Base-by-base conservation (phyloP, 2,329 filamentous ascomycete species). In the Cytospora paraplurivora region DNA sequence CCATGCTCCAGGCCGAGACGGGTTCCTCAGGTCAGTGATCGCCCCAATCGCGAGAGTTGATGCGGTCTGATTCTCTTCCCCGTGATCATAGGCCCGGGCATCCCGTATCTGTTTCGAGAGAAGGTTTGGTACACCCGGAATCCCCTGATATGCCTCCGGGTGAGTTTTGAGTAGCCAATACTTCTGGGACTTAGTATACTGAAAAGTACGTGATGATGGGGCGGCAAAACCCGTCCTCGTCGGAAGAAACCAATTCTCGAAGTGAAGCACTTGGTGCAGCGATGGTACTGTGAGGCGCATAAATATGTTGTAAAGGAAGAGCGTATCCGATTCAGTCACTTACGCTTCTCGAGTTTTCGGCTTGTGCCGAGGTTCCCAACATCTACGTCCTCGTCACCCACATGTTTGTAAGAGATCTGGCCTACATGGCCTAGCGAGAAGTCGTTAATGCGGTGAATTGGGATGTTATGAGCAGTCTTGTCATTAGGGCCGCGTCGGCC, bases 21-120 rank as follows among this genome's bases (percentile, higher is more conserved):
- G 68, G 19, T 73, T 62, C 47, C 74, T 77, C 19, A 75, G 65
- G 67, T 85, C 77, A 1, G 76, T 72, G 67, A 86, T 79, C 62
- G 84, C 81, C 1, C 88, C 88, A 34, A 85, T 76, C 2, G 82
- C 81, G 27, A 91, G 77, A 5, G 88, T 71, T 11, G 75, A 62
- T 7, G 61, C 21, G 11, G 19, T n/a, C n/a, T 64, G 34, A 13
- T 4, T 37, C 38, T 19, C 17, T 78, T 78, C 41, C 79, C 76
- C 10, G 73, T 67, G 6, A 82, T 68, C 3, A 75, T 66, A 1
- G 69, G 70, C 4, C 71, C 69, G 6, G 77, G 66, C 5, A 7
- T 56, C 41, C 38, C 49, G 58, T n/a, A 52, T 34, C 33, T 66
- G 56, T 15, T 61, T 53, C 8, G 62, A 62, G 6, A 64, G 41